Base-by-base conservation (phyloP, 1,284 basidiomycete genomes). In the Cutaneotrichosporon spelunceum region DNA sequence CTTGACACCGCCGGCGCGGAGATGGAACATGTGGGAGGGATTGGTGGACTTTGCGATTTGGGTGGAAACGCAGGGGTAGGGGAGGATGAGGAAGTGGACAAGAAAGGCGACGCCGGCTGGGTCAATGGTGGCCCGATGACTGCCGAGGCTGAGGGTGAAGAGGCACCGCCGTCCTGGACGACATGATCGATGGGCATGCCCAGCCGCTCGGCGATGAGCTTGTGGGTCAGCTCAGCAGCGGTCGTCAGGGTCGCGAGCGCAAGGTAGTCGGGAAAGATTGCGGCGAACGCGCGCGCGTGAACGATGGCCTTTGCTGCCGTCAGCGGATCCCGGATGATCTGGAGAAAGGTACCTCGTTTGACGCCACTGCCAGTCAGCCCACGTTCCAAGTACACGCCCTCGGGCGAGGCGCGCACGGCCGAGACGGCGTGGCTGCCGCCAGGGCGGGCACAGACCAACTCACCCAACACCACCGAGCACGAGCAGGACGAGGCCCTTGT, bases 241-340 rank as follows among this genome's bases (percentile, higher is more conserved):
- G 65, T 42, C 13, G 68, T 64, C 56, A 77, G 68, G n/a, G 72
- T 75, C 45, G 71, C 64, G 9, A 75, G 59, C 4, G 73, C 72
- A n/a, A 70, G 68, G 58, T 77, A 72, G 59, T 77, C 72, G 0
- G 74, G 74, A 29, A 75, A 77, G 29, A 74, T 61, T 11, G 63
- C 64, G 8, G 73, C 73, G 14, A 77, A 64, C 5, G 73, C 68
- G 57, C 75, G 63, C 10, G 72, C 72, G 57, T 77, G 75, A 1
- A 77, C 72, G 42, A 77, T 69, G 2, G 73, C 73, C 26, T 73
- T 73, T 47, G 29, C 26, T 48, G 48, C 26, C 30, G 44, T 27
- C n/a, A 30, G 42, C 29, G 23, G 11, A 11, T 26, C 1, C 8
- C 27, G 13, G 47, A 13, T 23, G 47, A 30, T n/a, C n/a, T 19